These are phyloP conservation scores for Claviceps purpurea DNA, from an alignment of 2,329 filamentous ascomycete species.

Conservation along the genomic window DNA sequence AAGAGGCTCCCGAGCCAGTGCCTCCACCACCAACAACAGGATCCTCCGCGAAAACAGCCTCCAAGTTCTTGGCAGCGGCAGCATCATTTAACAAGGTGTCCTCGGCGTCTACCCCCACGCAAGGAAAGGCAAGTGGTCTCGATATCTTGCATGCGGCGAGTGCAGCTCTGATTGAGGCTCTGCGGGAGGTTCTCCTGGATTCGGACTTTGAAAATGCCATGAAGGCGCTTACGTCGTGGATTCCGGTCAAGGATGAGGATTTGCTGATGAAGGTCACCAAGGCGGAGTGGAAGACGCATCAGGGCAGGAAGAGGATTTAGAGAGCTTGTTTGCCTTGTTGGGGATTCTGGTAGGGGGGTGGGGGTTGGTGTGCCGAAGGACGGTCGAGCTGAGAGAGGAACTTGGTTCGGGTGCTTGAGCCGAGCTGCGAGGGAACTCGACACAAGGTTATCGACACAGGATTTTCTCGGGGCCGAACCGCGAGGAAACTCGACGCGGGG, in stretches of 20 bases:
- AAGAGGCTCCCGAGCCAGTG: not conserved
- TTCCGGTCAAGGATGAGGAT: constrained; percentile 89
- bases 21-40: not conserved
- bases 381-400: no score
- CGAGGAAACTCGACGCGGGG: no score
- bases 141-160: constrained; percentile 84
- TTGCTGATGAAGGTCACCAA: constrained; percentile 81
- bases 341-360: constrained; percentile 8
- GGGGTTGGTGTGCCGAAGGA: no score
- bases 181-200: constrained; percentile 75
- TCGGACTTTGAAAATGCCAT: constrained; percentile 96
- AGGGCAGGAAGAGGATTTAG: constrained; percentile 31
- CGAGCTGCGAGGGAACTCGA: no score
- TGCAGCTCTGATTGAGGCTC: constrained; percentile 80
- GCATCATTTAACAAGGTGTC: constrained; percentile 2
- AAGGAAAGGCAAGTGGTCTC: constrained; percentile 36
- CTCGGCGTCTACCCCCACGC: constrained; percentile 3
- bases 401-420: no score
- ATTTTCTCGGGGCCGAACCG: no score
- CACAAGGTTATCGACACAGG: no score
- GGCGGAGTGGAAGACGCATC: constrained; percentile 66
- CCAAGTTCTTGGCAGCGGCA: not conserved
- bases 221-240: constrained; percentile 90
- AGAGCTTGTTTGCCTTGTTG: constrained; percentile 15
- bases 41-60: not conserved